Base-by-base conservation (phyloP, 768 basidiomycete genomes). In the Lactarius hatsudake region DNA sequence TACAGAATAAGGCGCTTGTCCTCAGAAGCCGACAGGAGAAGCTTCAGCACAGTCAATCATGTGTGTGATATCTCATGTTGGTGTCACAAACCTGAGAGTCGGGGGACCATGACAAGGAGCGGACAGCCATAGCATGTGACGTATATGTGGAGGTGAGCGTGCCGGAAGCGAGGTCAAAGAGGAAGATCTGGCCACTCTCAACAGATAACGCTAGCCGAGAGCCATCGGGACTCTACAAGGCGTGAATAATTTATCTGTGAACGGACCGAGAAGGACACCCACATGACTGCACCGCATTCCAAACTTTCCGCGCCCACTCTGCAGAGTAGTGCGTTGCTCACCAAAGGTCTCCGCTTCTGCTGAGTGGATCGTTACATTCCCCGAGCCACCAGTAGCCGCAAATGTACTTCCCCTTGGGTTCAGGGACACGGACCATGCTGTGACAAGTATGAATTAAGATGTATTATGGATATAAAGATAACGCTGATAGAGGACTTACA, bases 1-100 rank as follows among this genome's bases (percentile, higher is more conserved):
- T 96, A 93, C 58, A 96, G 78, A 62, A 94, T 88, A 66, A 98
- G 87, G 20, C 92, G 86, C 76, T 93, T 94, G 78, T 96, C 95
- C 75, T 98, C 95, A 3, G 94, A 96, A 2, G 90, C 95, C 53
- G 93, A 94, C 61, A 95, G 80, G 3, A 98, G 82, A 61, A 93
- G 83, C 94, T 97, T 55, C 5, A 43, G 13, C 32, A 9, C 4
- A 30, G 32, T 63, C 48, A 63, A 59, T 51, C 38, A 59, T 38
- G 20, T 38, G 53, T 10, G 23, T 38, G 18, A 36, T 18, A 32
- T 32, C 2, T 45, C 5, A 28, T 15, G 42, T 72, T 72, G 63
- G 62, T 61, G 43, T 20, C 28, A 80, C 86, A 67, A 74, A 96
- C 94, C 76, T 87, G 91, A 1, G 90, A 90, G 75, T 97, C 95